Evolutionary conservation across 2,329 filamentous ascomycete genomes (phyloP), one percentile per base, ranked within the genome.

Genomic region (Ophiostoma himal-ulmi): DNA sequence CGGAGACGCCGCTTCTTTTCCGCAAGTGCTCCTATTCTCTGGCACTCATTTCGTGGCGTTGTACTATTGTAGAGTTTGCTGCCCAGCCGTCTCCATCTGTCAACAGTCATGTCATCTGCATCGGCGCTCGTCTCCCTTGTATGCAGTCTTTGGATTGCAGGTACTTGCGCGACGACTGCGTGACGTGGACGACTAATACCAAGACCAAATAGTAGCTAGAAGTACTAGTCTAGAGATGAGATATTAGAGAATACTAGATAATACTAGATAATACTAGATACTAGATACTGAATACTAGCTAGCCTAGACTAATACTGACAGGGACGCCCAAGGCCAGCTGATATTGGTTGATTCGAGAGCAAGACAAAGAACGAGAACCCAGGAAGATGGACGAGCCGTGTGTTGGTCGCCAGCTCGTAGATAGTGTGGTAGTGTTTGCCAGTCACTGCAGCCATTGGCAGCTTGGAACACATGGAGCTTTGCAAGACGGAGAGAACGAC

Each of bases 91-190:
- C 52, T 57, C 52, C 52, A 13, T 57, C 52, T 57, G 52, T 57
- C 52, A 57, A 57, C n/a, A n/a, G n/a, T n/a, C 52, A 57, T 57
- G n/a, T 30, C 52, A 57, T 57, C 52, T 48, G 17, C 52, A 57
- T 57, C 52, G 20, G 20, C 48, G 26, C 39, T 44, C 39, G 48
- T 48, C 44, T 57, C 52, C 52, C 52, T 57, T 22, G 52, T 57
- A 57, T 57, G 52, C 52, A 57, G 52, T 57, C 22, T 22, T 57
- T 26, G n/a, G 6, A 17, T 48, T 48, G 22, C n/a, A 26, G 8
- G 44, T 57, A 57, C 52, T 57, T 57, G n/a, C 26, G 52, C 26
- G 52, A 48, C 14, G 30, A 30, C n/a, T 57, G n/a, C 26, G 52
- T 26, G 52, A 20, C 13, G 36, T 37, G 6, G 36, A 37, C 36